These are phyloP conservation scores for Fusarium sp. DNA, from an alignment of 2,329 filamentous ascomycete genomes.

Conservation along the genomic window DNA sequence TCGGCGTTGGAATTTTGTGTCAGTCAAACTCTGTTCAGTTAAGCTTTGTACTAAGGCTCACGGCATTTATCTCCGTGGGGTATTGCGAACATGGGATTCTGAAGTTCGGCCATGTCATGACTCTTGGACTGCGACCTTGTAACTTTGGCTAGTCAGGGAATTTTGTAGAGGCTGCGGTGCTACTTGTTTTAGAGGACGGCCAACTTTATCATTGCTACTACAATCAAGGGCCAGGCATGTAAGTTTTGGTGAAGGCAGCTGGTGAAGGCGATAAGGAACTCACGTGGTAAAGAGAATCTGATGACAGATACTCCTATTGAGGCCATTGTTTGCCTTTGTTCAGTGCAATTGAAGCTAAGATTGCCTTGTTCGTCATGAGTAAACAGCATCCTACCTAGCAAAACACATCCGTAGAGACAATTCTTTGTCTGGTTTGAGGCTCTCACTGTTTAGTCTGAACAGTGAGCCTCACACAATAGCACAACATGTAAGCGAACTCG, in stretches of 20 bases:
- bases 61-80: neutral
- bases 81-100: neutral
- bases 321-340: neutral
- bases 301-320: neutral
- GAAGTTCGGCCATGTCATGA: neutral
- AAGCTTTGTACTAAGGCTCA: accelerated
- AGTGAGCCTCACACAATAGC: neutral
- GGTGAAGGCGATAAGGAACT: no score
- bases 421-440: neutral
- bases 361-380: neutral
- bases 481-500: neutral
- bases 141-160: neutral
- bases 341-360: accelerated
- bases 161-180: neutral
- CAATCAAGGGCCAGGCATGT: accelerated
- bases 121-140: neutral
- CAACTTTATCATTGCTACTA: neutral
- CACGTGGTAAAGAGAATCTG: neutral
- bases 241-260: neutral
- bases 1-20: neutral
- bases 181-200: neutral
- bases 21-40: neutral
- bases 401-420: neutral
- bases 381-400: accelerated
- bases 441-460: neutral